Evolutionary conservation across 1,284 basidiomycete species (phyloP).

Genomic region (Hymenochaete sp.): DNA sequence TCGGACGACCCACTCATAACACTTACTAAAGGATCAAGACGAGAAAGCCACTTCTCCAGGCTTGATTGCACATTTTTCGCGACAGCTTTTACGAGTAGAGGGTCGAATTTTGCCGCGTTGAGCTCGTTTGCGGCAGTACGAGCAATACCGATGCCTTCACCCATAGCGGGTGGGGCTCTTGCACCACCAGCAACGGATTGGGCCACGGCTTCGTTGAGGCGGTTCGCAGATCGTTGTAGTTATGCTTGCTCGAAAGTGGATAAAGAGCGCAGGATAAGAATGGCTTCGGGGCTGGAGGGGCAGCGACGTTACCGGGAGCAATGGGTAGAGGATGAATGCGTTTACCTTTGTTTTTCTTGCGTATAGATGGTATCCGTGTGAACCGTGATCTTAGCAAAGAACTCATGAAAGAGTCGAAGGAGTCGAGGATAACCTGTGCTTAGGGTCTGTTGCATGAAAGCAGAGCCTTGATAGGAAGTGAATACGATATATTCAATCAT

Average conservation of each 20-base stretch:
- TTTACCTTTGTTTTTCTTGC: constrained; percentile 75
- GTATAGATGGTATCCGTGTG: constrained; percentile 92
- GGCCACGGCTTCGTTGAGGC: constrained; percentile 72
- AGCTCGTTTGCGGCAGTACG: constrained; percentile 81
- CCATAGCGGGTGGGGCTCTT: constrained; percentile 61
- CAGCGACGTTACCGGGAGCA: neutral
- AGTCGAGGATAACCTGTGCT: constrained; percentile 79
- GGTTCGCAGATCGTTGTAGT: constrained; percentile 72
- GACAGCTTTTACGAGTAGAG: constrained; percentile 70
- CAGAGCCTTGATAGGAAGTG: constrained; percentile 46
- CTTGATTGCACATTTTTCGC: constrained; percentile 64
- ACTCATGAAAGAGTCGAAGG: constrained; percentile 87
- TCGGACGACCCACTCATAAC: constrained; percentile 9
- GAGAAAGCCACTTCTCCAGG: constrained; percentile 55
- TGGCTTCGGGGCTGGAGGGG: constrained; percentile 71
- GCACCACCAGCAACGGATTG: constrained; percentile 63
- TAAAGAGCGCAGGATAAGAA: constrained; percentile 77
- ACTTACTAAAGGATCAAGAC: constrained; percentile 61
- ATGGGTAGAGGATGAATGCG: constrained; percentile 9
- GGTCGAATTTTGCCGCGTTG: constrained; percentile 90
- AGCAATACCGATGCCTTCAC: constrained; percentile 70
- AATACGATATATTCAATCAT: neutral
- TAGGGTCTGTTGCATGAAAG: constrained; percentile 82
- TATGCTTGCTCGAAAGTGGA: constrained; percentile 79
- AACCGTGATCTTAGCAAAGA: constrained; percentile 89